Evolutionary conservation across 805 yeast species (phyloP), one percentile per base, ranked within the genome.

Genomic region (Candida bentonensis): DNA sequence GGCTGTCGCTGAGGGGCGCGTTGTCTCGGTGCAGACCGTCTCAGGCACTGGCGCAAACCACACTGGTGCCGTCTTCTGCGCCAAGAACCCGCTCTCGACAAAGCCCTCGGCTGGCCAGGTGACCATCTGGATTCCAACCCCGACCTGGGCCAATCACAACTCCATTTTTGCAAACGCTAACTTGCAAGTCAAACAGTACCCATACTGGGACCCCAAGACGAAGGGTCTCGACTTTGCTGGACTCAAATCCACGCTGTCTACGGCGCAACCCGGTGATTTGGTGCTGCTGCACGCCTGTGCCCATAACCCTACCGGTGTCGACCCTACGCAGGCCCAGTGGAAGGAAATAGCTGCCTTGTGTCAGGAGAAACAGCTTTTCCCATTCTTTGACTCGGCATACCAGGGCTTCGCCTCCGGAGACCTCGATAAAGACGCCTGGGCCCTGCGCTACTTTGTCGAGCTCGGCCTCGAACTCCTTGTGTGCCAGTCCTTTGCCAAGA

Each of bases 221-320:
- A 82, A 82, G 56, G 71, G 73, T 13, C 67, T 88, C 49, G 82
- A 82, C 60, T 67, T 78, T 49, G 78, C 70, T 22, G 78, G 79
- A 41, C 67, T 86, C 68, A 58, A 82, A 43, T 60, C 60, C 26
- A 83, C 84, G 44, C 63, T 87, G 41, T 54, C 66, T 21, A 56
- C 61, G 27, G 78, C 79, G 33, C 73, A 73, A 23, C 66, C 66
- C 26, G 84, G 82, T 22, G 68, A 80, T 21, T 73, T 76, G 44
- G 79, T 87, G 21, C 69, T 88, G 46, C 72, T 88, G 48, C 97
- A 88, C 63, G 95, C 95, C 5, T 87, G 96, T 61, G 92, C 96
- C 57, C 96, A 88, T 68, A 89, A 88, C 69, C 97, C 97, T 45
- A 89, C 96, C 17, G 97, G 96, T 51, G 78, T 88, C 61, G 96